Evolutionary conservation across 129 eudicot species (phyloP).

Genomic region (Centella asiatica): DNA sequence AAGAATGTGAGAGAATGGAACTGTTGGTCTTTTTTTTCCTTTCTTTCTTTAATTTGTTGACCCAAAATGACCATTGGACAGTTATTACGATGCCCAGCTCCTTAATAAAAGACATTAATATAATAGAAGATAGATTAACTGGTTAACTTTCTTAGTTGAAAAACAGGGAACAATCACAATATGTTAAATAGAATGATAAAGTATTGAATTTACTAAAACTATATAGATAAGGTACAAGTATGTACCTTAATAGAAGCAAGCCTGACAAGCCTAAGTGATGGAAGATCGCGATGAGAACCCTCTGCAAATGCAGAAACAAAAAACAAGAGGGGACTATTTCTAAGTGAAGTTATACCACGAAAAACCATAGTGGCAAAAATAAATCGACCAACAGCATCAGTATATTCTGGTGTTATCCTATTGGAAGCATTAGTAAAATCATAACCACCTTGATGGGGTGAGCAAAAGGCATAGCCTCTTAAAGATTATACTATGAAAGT

Average conservation of each 20-base stretch:
- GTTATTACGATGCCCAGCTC: too few relatives aligned
- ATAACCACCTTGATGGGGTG: not conserved
- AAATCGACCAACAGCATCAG: not conserved
- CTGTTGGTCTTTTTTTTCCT: too few relatives aligned
- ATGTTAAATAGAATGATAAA: not conserved
- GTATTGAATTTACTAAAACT: not conserved
- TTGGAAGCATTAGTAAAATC: not conserved
- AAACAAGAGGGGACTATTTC: not conserved
- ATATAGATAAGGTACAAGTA: not conserved
- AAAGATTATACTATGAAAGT: not conserved
- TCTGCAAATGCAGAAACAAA: slow-evolving; percentile 29
- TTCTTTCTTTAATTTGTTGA: too few relatives aligned
- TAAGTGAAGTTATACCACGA: not conserved
- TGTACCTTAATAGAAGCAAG: slow-evolving; percentile 68
- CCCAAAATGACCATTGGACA: too few relatives aligned
- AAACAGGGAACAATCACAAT: not conserved
- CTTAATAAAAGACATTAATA: too few relatives aligned
- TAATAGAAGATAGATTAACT: too few relatives aligned
- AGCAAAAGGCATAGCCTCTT: not conserved
- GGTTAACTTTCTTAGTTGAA: too few relatives aligned
- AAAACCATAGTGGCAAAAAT: not conserved
- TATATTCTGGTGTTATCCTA: not conserved
- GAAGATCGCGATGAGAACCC: slow-evolving; percentile 96
- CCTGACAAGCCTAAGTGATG: slow-evolving; percentile 72
- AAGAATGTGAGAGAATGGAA: too few relatives aligned